Base-by-base conservation (phyloP, 2,329 filamentous ascomycete genomes). In the Westerdykella ornata region DNA sequence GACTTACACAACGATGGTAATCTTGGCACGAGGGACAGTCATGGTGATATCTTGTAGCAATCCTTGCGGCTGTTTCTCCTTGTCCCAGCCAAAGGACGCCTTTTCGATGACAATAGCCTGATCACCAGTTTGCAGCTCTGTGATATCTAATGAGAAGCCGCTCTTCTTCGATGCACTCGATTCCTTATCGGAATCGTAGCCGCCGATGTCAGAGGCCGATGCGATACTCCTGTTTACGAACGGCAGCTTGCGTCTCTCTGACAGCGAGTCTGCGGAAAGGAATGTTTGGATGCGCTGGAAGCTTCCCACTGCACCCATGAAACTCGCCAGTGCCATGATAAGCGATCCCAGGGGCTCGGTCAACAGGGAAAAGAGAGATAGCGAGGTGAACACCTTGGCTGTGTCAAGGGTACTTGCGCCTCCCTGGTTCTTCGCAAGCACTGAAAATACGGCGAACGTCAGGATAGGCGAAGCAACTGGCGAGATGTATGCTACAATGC, bases 271-370 rank as follows among this genome's bases (percentile, higher is more conserved):
- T 16, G 47, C 65, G 8, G 63, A 51, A 1, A 74, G 51, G 42
- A 72, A 74, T 9, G 66, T 60, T 40, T 73, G 70, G 13, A 74
- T 73, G 13, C 71, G 61, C 28, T 59, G 56, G 44, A 73, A 73
- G 7, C 68, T 72, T 5, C 69, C 71, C 1, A 72, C 57, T 3
- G 68, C 66, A 2, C 68, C 68, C 43, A 70, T 63, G 33, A 72
- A 69, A 3, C 64, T 57, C 43, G 68, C 64, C 8, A 73, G 52
- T 7, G 68, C 65, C 65, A 71, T 70, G 7, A 74, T 69, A 22
- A 74, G 54, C 3, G 65, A 67, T 14, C 67, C 51, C 1, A 74
- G 60, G 4, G 72, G 72, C 32, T 73, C 69, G 1, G 70, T 61
- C 2, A 74, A 50, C 6, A 74, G 60, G 0, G 68, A 63, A 40